Evolutionary conservation across 176 grass and related monocot genomes (phyloP), one percentile per base, ranked within the genome.

Genomic region (Melocanna baccifera): DNA sequence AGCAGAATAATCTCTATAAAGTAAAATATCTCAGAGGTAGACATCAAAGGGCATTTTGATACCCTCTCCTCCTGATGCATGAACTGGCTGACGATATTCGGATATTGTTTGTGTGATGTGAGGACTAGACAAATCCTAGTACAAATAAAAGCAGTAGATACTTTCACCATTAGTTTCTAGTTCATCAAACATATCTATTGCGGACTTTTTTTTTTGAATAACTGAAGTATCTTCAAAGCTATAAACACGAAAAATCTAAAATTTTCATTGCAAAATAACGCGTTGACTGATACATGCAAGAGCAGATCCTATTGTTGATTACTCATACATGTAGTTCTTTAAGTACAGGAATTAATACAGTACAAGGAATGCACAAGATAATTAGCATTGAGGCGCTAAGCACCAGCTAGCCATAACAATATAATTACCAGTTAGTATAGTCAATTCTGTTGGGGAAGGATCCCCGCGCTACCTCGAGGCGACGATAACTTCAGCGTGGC

Each of bases 301-400:
- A 79, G 26, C 50, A 81, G 25, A 66, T 81, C 69, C 23, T 81
- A 66, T 56, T 29, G 18, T 72, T 61, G 36, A 41, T 30, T 36
- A 72, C 37, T 63, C 14, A 32, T 3, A 56, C 2, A 39, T 46
- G n/a, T 22, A n/a, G 58, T 52, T 26, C 14, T 42, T 73, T 62
- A 52, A 55, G 41, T 58, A 18, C 62, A 48, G 0, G 40, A 69
- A 69, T 41, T 56, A 55, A 73, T 62, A 62, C 20, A 64, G 29
- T 50, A 73, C 6, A 43, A 19, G 9, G 16, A 73, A 48, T 10
- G 47, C 67, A 74, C 16, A 73, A 41, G 32, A 73, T 53, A 55
- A 73, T 70, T 59, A 69, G 16, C 14, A 22, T 37, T 71, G 7
- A 16, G 22, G 6, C 7, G 4, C 61, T 6, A 41, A 42, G 34